Evolutionary conservation across 2,329 filamentous ascomycete genomes (phyloP), one percentile per base, ranked within the genome.

Genomic region (Amauroascus verrucosus): DNA sequence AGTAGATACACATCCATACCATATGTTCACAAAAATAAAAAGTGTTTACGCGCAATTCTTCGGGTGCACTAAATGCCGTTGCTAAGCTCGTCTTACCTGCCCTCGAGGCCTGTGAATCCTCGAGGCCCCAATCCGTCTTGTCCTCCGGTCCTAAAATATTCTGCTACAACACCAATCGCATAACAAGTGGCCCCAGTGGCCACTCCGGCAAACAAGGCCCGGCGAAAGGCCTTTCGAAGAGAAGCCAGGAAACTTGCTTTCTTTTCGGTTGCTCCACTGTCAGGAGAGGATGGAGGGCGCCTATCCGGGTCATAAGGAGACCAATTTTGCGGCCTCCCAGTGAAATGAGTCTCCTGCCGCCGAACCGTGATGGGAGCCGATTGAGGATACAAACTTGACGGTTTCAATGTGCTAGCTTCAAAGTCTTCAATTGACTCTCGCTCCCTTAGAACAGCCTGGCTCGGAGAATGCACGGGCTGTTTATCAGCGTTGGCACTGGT

Each of bases 141-240:
- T 0, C 70, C 70, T 5, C 70, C 70, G 11, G 69, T 71, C 24
- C 69, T 64, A 58, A 72, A 72, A 56, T 68, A 72, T 57, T 73
- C 70, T 9, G 56, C 60, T 3, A 70, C 63, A 32, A 70, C 69
- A 3, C 70, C 70, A 32, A 71, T 58, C 1, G 69, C 68, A 60
- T 73, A 73, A 53, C 67, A 72, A 4, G 67, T 67, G 32, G 60
- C 67, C 22, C 65, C 69, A 1, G 68, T 68, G 3, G 61, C 62
- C 1, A 58, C 58, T 5, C 70, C 65, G 20, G 65, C 59, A n/a
- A 70, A 53, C 6, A 72, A 20, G 56, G 71, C 65, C 37, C 67
- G 61, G 22, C 67, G 65, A 4, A 67, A 11, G 6, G 59, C 38
- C n/a, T 57, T 63, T 26, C 59, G 53, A 24, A 59, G 32, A 16